Evolutionary conservation across 108 stramenopile species (phyloP).

Genomic region (Stephanodiscus minutulus): DNA sequence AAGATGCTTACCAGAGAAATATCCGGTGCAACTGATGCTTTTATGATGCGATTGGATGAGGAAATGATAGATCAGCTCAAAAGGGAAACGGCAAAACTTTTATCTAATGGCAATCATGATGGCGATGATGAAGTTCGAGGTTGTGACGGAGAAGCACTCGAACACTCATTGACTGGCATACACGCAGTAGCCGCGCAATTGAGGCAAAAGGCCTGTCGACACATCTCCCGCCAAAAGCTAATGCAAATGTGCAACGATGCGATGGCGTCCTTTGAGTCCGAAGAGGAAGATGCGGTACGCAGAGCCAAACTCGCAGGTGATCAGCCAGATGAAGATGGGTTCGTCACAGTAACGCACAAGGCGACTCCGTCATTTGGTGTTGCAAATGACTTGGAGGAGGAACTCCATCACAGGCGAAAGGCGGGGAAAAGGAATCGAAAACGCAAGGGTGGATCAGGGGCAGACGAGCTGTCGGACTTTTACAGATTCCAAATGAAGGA

Average conservation of each 20-base stretch:
- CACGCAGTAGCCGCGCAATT: conserved; percentile 60
- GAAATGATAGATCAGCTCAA: conserved; percentile 24
- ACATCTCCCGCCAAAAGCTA: conserved; percentile 49
- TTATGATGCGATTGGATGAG: conserved; percentile 19
- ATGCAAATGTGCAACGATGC: conserved; percentile 74
- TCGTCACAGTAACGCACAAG: conserved; percentile 74
- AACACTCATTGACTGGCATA: conserved; percentile 42
- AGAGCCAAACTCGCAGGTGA: conserved; percentile 47
- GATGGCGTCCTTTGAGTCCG: conserved; percentile 65
- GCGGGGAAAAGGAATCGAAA: conserved; percentile 62
- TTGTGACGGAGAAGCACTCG: conserved; percentile 20
- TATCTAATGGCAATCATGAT: conserved; percentile 29
- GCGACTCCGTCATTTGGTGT: conserved; percentile 51
- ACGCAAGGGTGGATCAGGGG: conserved; percentile 57
- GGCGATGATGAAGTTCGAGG: conserved; percentile 27
- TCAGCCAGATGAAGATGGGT: conserved; percentile 86
- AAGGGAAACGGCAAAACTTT: conserved; percentile 18
- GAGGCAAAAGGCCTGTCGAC: conserved; percentile 26
- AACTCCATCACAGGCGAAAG: conserved; percentile 22
- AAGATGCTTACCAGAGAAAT: conserved; percentile 52
- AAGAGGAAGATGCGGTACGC: conserved; percentile 69
- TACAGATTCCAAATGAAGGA: conserved; percentile 85
- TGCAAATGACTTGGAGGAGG: conserved; percentile 57
- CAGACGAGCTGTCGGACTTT: conserved; percentile 70
- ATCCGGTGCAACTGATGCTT: conserved; percentile 27